Conservation (phyloP, 2,329 filamentous ascomycete genomes). For the Botrytis elliptica region DNA sequence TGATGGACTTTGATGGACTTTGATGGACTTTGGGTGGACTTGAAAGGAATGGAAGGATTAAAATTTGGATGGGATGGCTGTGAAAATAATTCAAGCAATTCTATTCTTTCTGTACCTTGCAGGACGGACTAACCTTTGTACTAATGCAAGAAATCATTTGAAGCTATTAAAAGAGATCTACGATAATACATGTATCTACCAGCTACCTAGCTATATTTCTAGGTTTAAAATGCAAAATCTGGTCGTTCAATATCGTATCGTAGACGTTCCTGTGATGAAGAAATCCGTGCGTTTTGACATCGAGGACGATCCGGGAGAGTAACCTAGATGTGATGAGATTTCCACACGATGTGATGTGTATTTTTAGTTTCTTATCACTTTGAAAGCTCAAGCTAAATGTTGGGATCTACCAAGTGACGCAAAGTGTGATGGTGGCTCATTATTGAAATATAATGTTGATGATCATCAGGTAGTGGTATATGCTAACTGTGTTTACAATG, state of each 20-base stretch:
- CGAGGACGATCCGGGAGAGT: constrained; percentile 6
- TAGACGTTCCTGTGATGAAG: neutral
- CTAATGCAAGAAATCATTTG: neutral
- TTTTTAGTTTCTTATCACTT: neutral
- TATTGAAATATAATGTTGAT: neutral
- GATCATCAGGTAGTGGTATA: neutral
- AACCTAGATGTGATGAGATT: constrained; percentile 15
- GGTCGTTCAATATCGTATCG: neutral
- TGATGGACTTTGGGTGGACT: neutral
- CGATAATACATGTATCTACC: neutral
- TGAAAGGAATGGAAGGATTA: constrained; percentile 12
- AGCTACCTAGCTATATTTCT: neutral
- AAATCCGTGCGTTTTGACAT: constrained; percentile 10
- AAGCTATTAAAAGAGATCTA: constrained; percentile 3
- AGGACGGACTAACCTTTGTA: neutral
- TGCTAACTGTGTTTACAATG: neutral
- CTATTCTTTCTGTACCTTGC: neutral
- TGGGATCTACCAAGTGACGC: neutral
- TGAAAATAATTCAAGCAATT: neutral
- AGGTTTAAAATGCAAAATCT: neutral
- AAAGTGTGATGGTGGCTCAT: neutral
- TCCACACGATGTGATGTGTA: neutral
- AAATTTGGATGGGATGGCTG: constrained; percentile 6
- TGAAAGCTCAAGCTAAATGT: neutral
- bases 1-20: neutral